Conservation (phyloP, 176 grass and related monocot species). For the Dendrocalamus sinicus region DNA sequence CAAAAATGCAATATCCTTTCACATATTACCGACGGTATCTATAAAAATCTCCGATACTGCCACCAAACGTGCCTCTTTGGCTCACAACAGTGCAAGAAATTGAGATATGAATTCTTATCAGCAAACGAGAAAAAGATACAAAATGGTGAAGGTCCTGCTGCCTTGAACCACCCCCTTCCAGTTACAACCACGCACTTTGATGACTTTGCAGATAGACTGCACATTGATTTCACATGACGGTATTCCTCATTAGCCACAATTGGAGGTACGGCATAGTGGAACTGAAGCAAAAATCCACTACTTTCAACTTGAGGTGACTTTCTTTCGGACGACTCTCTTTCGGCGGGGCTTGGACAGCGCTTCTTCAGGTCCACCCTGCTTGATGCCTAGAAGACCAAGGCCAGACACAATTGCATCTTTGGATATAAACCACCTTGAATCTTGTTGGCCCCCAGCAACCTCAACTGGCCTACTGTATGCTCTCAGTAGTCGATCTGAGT, state of each 20-base stretch:
- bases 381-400: constrained; percentile 91
- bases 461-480: constrained; percentile 71
- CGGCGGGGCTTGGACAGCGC: constrained; percentile 64
- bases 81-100: constrained; percentile 39
- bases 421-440: constrained; percentile 95
- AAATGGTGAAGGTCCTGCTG: constrained; percentile 28
- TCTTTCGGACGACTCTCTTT: constrained; percentile 91
- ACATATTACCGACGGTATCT: constrained; percentile 20
- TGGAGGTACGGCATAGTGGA: constrained; percentile 27
- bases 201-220: background rate
- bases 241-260: constrained; percentile 1
- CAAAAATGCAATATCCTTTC: constrained; percentile 23
- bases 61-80: constrained; percentile 29
- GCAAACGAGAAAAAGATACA: constrained; percentile 35
- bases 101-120: constrained; percentile 23
- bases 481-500: constrained; percentile 75
- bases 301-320: constrained; percentile 64
- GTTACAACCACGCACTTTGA: background rate
- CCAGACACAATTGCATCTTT: constrained; percentile 89
- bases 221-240: background rate
- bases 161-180: constrained; percentile 19
- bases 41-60: constrained; percentile 9
- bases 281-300: constrained; percentile 65
- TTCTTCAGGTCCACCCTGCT: constrained; percentile 66
- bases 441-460: constrained; percentile 53